Evolutionary conservation across 1,139 yeast species (phyloP), one percentile per base, ranked within the genome.

Genomic region (Maudiozyma humilis): DNA sequence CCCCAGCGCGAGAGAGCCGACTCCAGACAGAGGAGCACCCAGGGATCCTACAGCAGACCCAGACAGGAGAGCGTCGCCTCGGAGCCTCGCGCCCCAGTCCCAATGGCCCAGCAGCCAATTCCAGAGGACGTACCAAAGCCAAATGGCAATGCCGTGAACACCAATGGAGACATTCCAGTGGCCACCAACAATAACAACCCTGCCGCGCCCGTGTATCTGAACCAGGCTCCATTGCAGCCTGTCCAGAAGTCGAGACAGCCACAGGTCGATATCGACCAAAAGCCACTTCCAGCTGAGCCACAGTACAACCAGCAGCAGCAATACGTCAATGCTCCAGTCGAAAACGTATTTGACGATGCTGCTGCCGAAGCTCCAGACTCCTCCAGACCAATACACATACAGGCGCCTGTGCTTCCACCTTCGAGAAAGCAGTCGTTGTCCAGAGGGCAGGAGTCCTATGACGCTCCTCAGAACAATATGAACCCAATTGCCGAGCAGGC

Each of bases 341-440:
- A 10, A 23, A 23, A 23, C 13, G 4, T n/a, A 23, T 12, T 25
- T 30, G 14, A 35, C 27, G 27, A 35, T 19, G 25, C 23, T 17
- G 4, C 36, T 12, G 19, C 19, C 20, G 36, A 5, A 14, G 19
- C 16, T 16, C 25, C 12, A 48, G 47, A 5, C 19, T 42, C 32
- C 6, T 27, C 32, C 14, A 44, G 43, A 20, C 51, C 51, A 32
- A 36, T 52, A 12, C 57, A 56, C 40, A 52, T 53, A 25, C 56
- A 53, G 20, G 58, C 57, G 2, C 57, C 59, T 12, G 48, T 42
- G n/a, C 38, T 47, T n/a, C 89, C 89, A 16, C 81, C 83, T n/a
- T 71, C 88, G 0, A 75, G 88, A 65, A 80, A 78, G 38, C 49
- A 43, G 19, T 46, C 50, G 4, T 30, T 42, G 4, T 41, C 40